phyloP scores from a whole-genome alignment of 164 flowering plant species.

The Pachysandra terminalis region DNA sequence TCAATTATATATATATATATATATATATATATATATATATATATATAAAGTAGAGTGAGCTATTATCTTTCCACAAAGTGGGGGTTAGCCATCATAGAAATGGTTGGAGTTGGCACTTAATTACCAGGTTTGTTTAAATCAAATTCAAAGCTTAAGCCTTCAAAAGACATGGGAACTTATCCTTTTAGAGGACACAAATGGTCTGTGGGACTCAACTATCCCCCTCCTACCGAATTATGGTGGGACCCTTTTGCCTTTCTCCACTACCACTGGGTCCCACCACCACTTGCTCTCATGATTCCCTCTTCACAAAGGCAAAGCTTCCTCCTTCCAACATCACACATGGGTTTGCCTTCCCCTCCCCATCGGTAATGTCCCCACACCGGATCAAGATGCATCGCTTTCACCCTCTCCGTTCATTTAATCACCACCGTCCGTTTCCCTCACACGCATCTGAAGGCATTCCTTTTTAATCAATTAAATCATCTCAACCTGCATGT shows the following conservation, averaged over 20 bases:
- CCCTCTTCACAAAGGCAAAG: not conserved
- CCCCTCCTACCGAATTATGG: not conserved
- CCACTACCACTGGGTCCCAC: too few relatives aligned
- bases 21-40: too few relatives aligned
- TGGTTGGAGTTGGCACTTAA: not conserved
- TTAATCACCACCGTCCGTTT: slow-evolving; percentile 11
- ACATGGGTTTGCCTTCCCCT: too few relatives aligned
- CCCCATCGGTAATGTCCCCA: too few relatives aligned
- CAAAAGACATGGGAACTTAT: not conserved
- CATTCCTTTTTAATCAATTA: too few relatives aligned
- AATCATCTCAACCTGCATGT: not conserved
- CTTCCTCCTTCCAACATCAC: not conserved
- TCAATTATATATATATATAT: too few relatives aligned
- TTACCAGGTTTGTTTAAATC: not conserved
- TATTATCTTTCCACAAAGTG: too few relatives aligned
- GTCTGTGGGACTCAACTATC: not conserved
- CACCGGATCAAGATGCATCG: too few relatives aligned
- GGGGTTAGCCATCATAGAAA: not conserved
- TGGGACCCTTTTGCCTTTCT: too few relatives aligned
- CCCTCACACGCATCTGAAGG: too few relatives aligned
- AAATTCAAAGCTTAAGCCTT: not conserved
- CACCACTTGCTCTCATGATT: slow-evolving; percentile 26
- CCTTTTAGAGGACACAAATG: not conserved
- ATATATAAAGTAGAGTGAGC: too few relatives aligned
- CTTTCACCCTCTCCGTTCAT: not conserved